Percentiles rank a stretch among this genome's conserved stretches.
These are phyloP conservation scores for Aureobasidium pullulans DNA, from an alignment of 2,329 filamentous ascomycete genomes.

Conservation along the genomic window DNA sequence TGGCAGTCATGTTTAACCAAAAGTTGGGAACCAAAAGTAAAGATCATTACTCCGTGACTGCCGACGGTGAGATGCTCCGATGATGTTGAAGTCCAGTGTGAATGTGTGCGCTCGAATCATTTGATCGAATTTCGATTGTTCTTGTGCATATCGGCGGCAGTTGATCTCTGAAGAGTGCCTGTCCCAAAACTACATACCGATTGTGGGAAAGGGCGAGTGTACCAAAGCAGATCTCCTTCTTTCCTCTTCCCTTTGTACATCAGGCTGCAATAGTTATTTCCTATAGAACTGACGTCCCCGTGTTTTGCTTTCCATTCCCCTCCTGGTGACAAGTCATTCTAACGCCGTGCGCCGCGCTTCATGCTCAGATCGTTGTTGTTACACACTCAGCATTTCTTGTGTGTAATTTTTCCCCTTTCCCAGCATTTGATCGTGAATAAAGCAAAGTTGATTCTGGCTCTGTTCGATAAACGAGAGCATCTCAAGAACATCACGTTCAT, in stretches of 20 bases:
- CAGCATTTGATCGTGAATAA: slow-evolving; percentile 1
- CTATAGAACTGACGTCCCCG: background rate
- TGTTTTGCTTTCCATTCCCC: background rate
- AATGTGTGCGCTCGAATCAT: no score
- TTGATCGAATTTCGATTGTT: background rate
- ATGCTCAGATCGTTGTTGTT: background rate
- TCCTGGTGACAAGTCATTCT: background rate
- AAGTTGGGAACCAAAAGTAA: no score
- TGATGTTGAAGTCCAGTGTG: no score
- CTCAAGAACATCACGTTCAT: slow-evolving; percentile 18
- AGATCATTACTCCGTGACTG: no score
- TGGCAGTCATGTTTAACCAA: no score
- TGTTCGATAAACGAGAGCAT: background rate
- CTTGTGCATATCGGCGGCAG: no score
- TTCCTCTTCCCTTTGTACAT: background rate
- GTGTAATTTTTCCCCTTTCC: background rate
- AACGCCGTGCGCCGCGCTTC: slow-evolving; percentile 15
- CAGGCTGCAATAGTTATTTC: background rate
- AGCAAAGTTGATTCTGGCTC: background rate
- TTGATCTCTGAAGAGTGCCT: background rate
- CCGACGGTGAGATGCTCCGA: no score
- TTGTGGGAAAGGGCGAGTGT: background rate
- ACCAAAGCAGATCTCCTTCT: background rate
- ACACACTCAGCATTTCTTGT: background rate
- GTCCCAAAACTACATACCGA: background rate